phyloP scores from a whole-genome alignment of 73 alveolate genomes.

The Symbiodinium pilosum region DNA sequence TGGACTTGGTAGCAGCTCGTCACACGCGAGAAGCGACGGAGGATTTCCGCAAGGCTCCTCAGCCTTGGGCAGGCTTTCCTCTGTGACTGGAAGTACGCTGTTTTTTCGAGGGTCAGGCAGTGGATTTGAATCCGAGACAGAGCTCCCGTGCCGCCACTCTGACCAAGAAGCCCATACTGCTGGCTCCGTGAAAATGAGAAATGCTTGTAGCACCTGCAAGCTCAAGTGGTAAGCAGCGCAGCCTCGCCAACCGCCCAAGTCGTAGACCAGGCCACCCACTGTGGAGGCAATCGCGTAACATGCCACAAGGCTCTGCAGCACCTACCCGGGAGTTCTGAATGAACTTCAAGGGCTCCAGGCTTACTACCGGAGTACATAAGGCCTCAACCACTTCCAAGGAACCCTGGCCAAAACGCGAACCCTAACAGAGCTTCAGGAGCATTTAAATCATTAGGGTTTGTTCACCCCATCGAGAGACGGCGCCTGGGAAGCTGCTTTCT shows the following conservation, averaged over 20 bases:
- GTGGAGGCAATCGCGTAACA: conserved; percentile 3
- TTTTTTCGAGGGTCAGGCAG: no score
- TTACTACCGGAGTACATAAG: no score
- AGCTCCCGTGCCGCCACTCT: background rate
- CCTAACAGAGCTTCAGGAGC: no score
- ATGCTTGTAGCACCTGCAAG: background rate
- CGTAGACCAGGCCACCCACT: conserved; percentile 21
- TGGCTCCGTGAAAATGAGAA: background rate
- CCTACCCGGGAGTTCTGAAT: background rate
- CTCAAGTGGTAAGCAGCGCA: background rate
- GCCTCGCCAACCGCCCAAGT: conserved; percentile 8
- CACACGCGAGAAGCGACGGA: background rate
- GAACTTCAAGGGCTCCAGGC: no score
- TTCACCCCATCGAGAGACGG: no score
- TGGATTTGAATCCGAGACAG: background rate
- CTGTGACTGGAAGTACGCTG: background rate
- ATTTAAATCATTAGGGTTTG: no score
- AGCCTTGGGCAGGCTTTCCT: background rate
- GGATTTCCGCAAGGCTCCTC: background rate
- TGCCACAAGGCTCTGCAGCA: background rate
- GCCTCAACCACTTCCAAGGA: no score
- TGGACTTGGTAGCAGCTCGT: background rate
- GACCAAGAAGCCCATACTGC: background rate
- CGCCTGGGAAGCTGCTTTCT: background rate
- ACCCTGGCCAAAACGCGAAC: no score